A percentile compares a stretch with the other conserved stretches of the same genome.
Evolutionary conservation across 164 flowering plant species (phyloP).

Genomic region (Vitis cinerea): DNA sequence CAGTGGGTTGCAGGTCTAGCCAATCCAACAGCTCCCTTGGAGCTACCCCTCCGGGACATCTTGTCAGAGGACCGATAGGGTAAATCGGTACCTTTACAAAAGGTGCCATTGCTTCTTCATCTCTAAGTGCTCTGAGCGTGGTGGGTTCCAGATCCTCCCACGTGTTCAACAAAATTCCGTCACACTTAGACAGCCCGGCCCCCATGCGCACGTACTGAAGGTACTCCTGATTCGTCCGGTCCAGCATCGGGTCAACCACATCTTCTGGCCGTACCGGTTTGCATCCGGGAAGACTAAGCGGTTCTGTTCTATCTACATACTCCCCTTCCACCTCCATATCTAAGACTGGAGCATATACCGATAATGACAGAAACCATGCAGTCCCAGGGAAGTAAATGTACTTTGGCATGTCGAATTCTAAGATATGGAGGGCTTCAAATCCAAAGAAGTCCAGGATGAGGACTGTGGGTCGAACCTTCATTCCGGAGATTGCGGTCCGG

Average conservation of each 20-base stretch:
- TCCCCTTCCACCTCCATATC: background rate
- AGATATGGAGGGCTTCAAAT: background rate
- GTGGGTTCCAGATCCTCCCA: conserved; percentile 3
- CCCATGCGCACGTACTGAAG: too few species aligned
- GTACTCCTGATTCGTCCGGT: too few species aligned
- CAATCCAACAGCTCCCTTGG: background rate
- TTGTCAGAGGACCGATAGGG: conserved; percentile 2
- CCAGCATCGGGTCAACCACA: too few species aligned
- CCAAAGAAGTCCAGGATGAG: conserved; percentile 3
- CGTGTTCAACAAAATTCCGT: conserved; percentile 8
- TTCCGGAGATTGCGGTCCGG: too few species aligned
- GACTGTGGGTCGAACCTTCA: background rate
- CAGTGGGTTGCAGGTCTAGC: conserved; percentile 22
- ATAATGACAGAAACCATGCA: background rate
- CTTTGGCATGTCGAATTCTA: background rate
- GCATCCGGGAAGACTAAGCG: too few species aligned
- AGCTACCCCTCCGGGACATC: background rate
- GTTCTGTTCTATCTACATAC: background rate
- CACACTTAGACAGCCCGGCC: background rate
- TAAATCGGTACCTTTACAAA: conserved; percentile 5
- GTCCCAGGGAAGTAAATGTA: background rate
- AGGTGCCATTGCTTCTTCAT: background rate
- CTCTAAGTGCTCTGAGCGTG: background rate
- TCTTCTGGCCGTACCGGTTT: too few species aligned
- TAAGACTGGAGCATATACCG: background rate